A percentile compares a stretch with the other conserved stretches of the same genome.
Conservation (phyloP, 2,329 filamentous ascomycete species). For the Capronia epimyces region DNA sequence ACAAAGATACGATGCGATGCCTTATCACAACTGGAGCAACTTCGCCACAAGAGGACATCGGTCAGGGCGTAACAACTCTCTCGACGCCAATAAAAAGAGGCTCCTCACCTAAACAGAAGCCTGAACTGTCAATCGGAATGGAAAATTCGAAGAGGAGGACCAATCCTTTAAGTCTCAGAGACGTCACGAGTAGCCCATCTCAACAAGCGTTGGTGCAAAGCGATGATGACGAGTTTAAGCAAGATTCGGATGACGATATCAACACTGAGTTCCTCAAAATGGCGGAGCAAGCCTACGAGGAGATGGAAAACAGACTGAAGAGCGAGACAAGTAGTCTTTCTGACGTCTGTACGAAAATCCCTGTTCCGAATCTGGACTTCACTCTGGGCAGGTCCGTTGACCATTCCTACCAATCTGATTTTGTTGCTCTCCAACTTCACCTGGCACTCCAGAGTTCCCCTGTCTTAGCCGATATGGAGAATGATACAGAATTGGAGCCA, state of each 20-base stretch:
- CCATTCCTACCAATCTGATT: neutral
- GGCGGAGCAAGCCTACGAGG: neutral
- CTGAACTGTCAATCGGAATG: too few species aligned
- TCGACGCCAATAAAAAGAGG: neutral
- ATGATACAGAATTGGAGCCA: constrained; percentile 7
- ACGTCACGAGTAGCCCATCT: neutral
- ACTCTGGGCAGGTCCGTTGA: neutral
- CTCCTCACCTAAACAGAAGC: neutral
- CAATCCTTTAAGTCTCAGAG: neutral
- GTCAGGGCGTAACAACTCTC: neutral
- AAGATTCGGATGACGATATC: neutral
- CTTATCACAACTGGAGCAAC: neutral
- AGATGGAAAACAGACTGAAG: constrained; percentile 1
- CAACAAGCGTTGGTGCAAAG: neutral
- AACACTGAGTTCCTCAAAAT: constrained; percentile 1
- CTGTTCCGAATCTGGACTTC: constrained; percentile 2
- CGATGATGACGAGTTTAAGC: neutral
- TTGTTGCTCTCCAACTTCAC: neutral
- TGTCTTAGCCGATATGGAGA: neutral
- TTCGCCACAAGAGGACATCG: neutral
- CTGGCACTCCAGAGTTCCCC: neutral
- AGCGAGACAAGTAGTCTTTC: neutral
- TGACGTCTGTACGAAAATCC: neutral
- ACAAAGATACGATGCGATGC: neutral
- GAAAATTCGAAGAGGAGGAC: neutral